Base-by-base conservation (phyloP, 2,329 filamentous ascomycete genomes). In the Fusarium sp. region DNA sequence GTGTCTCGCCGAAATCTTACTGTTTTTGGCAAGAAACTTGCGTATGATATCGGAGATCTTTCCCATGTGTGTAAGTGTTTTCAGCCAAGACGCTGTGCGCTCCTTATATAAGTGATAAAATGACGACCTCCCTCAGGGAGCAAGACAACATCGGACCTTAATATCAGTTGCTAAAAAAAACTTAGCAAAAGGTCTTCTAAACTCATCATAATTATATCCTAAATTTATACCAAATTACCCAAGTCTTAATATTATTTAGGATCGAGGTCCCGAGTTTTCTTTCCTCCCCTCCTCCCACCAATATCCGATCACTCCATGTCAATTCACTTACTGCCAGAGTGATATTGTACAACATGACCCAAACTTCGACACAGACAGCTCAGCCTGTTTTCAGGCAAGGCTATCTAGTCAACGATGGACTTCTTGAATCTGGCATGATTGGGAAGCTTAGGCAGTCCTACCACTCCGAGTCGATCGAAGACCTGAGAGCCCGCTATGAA, bases 1-100 rank as follows among this genome's bases (percentile, higher is more conserved):
- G 58, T 20, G 24, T 54, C 35, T 66, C 39, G 65, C 38, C 65
- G 61, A 18, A 54, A 24, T 36, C 26, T 66, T 66, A 59, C 65
- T 47, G 4, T 14, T 47, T 68, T 47, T 30, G 53, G 32, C 7
- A 36, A 35, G 32, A 17, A 41, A 24, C 22, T 41, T 17, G n/a
- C 2, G 4, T 64, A 15, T 28, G 14, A 15, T 10, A 20, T 44
- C 39, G 35, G 65, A 14, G 20, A 47, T 24, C 38, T 53, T 53
- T 68, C 59, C 35, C 61, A 22, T 26, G 20, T 45, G 28, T 39
- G 50, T 24, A 22, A 53, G 62, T 53, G 35, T 20, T n/a, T 6
- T 26, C 53, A 44, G 3, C 11, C 8, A 24, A 32, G 26, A n/a
- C 30, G 3, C 22, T 30, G 26, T 32, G 12, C 8, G 6, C 15